Percentiles rank a stretch among this genome's conserved stretches.
Evolutionary conservation across 1,284 basidiomycete species (phyloP).

Genomic region (Fomitopsis palustris): DNA sequence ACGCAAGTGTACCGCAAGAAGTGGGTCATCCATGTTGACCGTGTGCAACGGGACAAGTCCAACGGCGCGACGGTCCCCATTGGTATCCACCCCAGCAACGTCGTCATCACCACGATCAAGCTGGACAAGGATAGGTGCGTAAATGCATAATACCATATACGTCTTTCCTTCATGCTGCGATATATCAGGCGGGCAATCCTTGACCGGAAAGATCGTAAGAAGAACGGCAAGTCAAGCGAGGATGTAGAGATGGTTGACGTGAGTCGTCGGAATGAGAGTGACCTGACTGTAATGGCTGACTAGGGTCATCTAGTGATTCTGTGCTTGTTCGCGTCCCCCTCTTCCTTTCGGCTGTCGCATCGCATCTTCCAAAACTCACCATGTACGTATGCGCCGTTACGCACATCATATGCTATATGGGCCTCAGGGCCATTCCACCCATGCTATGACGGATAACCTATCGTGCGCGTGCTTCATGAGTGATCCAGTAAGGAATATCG

Average conservation of each 20-base stretch:
- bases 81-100: slow-evolving; percentile 96
- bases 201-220: slow-evolving; percentile 78
- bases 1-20: slow-evolving; percentile 99
- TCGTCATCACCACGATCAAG: slow-evolving; percentile 92
- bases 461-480: not conserved
- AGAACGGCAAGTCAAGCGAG: slow-evolving; percentile 41
- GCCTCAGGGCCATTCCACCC: slow-evolving; percentile 13
- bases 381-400: slow-evolving; percentile 47
- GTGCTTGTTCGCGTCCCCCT: slow-evolving; percentile 18
- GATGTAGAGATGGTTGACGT: slow-evolving; percentile 80
- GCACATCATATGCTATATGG: slow-evolving; percentile 51
- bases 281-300: slow-evolving; percentile 4
- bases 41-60: slow-evolving; percentile 96
- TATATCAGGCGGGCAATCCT: slow-evolving; percentile 67
- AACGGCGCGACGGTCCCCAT: slow-evolving; percentile 94
- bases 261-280: slow-evolving; percentile 28
- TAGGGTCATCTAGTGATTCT: slow-evolving; percentile 30
- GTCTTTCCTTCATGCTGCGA: not conserved
- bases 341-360: slow-evolving; percentile 32
- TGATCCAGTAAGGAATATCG: not conserved
- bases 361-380: slow-evolving; percentile 42
- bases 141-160: not conserved
- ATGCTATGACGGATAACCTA: not conserved
- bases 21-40: slow-evolving; percentile 99
- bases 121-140: slow-evolving; percentile 81